A percentile compares a stretch with the other conserved stretches of the same genome.
Evolutionary conservation across 1,284 basidiomycete genomes (phyloP).

Genomic region (Ganoderma lingzhi): DNA sequence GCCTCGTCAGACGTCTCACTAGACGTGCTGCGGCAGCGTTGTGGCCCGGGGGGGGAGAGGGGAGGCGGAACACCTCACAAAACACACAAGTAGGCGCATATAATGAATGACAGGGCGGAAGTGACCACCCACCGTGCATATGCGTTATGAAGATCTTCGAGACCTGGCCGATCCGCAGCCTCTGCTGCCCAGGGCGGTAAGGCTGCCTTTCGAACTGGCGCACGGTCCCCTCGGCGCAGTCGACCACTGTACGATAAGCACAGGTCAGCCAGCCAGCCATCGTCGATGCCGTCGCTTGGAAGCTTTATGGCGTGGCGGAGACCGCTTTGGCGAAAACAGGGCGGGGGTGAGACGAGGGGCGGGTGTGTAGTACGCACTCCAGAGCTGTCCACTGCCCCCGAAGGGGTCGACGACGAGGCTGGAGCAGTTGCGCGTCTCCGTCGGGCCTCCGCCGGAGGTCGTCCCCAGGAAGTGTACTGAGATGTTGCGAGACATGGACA

Average conservation of each 20-base stretch:
- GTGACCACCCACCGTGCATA: conserved; percentile 70
- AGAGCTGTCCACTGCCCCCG: conserved; percentile 58
- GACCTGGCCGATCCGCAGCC: conserved; percentile 62
- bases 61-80: not conserved
- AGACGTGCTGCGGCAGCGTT: not conserved
- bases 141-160: conserved; percentile 88
- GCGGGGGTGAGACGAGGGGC: not conserved
- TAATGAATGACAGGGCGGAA: not conserved
- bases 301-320: conserved; percentile 2
- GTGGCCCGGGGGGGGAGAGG: not conserved
- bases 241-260: conserved; percentile 76
- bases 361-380: conserved; percentile 58
- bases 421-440: conserved; percentile 73
- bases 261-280: not conserved
- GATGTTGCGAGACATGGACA: conserved; percentile 43
- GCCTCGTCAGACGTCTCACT: not conserved
- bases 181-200: conserved; percentile 32
- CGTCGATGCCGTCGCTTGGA: not conserved
- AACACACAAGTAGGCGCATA: not conserved
- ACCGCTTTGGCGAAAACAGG: not conserved
- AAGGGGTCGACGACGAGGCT: conserved; percentile 68
- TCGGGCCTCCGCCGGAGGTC: conserved; percentile 77
- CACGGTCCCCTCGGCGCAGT: conserved; percentile 88
- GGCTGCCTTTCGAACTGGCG: conserved; percentile 56
- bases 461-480: conserved; percentile 75